A percentile compares a stretch with the other conserved stretches of the same genome.
Evolutionary conservation across 2,329 filamentous ascomycete genomes (phyloP).

Genomic region (Trichoderma harzianum): DNA sequence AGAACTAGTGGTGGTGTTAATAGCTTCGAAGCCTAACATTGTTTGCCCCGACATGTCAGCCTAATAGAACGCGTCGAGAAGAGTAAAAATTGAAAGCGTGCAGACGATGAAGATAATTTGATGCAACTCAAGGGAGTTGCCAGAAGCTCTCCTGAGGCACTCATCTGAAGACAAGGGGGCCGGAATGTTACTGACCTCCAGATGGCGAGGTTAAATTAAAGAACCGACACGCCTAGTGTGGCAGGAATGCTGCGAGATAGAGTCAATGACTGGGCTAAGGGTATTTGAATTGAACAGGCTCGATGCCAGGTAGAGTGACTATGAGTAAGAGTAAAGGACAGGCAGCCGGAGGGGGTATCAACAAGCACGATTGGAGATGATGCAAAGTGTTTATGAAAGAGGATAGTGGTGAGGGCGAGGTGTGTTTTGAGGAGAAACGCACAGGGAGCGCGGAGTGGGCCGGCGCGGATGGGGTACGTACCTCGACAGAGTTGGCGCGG

Average conservation of each 20-base stretch:
- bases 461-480: conserved; percentile 33
- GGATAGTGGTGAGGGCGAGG: conserved; percentile 32
- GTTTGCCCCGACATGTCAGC: conserved; percentile 2
- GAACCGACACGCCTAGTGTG: conserved; percentile 32
- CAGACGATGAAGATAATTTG: neutral
- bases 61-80: conserved; percentile 18
- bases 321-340: conserved; percentile 17
- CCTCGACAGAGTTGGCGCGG: conserved; percentile 29
- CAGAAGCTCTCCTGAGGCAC: conserved; percentile 29
- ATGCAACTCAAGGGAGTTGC: conserved; percentile 20
- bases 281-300: conserved; percentile 29
- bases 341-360: conserved; percentile 25
- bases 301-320: conserved; percentile 20
- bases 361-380: conserved; percentile 27
- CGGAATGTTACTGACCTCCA: conserved; percentile 33
- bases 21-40: conserved; percentile 1
- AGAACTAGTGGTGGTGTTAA: neutral
- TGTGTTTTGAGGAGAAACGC: conserved; percentile 35
- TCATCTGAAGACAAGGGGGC: conserved; percentile 28
- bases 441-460: conserved; percentile 30
- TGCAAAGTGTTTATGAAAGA: conserved; percentile 35
- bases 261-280: conserved; percentile 27
- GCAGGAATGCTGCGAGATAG: conserved; percentile 36
- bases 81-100: conserved; percentile 6
- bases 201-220: conserved; percentile 31